Conservation (phyloP, 352 stramenopile species). For the Pythium sp. region DNA sequence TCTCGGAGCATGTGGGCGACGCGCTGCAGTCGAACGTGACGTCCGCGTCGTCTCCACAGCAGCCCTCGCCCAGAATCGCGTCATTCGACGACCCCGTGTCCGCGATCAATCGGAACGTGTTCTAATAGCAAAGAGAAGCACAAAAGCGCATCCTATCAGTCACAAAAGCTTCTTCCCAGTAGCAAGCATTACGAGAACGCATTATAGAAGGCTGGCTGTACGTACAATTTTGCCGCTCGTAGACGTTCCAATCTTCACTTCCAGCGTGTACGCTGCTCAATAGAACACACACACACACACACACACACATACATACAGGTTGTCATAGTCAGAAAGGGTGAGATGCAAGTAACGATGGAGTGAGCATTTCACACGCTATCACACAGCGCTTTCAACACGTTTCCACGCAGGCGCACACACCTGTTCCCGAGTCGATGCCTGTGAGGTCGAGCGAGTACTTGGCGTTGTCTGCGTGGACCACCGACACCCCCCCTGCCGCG, state of each 20-base stretch:
- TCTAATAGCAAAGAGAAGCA: conserved; percentile 24
- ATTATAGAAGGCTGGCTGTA: not conserved
- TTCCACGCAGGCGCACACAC: conserved; percentile 9
- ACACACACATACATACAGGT: not conserved
- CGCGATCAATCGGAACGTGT: conserved; percentile 72
- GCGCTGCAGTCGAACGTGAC: conserved; percentile 63
- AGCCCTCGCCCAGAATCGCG: conserved; percentile 57
- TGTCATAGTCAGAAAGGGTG: not conserved
- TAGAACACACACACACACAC: not conserved
- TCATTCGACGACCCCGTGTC: conserved; percentile 86
- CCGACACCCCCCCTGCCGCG: not conserved
- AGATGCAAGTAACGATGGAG: not conserved
- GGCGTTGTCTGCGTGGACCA: conserved; percentile 22
- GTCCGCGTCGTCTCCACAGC: conserved; percentile 43
- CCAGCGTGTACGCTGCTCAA: conserved; percentile 30
- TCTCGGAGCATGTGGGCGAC: conserved; percentile 55
- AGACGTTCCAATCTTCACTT: conserved; percentile 27
- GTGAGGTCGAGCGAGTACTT: conserved; percentile 33
- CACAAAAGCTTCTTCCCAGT: not conserved
- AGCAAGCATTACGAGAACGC: not conserved
- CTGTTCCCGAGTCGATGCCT: conserved; percentile 32
- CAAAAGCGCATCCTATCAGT: not conserved
- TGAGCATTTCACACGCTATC: not conserved
- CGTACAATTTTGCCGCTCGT: conserved; percentile 18
- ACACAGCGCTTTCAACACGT: not conserved